These are phyloP conservation scores for Hortiboletus campestris DNA, from an alignment of 768 basidiomycete species.

Conservation along the genomic window DNA sequence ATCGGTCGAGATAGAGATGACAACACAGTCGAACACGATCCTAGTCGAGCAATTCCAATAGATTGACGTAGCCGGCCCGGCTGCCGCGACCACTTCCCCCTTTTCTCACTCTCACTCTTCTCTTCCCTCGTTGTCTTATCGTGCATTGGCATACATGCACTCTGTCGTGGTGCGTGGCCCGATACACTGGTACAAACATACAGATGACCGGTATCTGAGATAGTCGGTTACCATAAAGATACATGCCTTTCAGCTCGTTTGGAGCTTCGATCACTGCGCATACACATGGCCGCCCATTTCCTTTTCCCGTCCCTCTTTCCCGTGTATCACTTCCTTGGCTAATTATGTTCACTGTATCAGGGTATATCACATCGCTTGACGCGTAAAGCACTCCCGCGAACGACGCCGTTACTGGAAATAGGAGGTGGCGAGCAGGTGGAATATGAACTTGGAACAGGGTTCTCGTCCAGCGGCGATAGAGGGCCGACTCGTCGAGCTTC, in stretches of 20 bases:
- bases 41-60: too few relatives aligned
- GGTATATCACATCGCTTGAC: not conserved
- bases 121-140: constrained; percentile 1
- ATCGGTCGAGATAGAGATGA: not conserved
- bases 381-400: not conserved
- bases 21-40: not conserved
- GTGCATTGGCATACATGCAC: too few relatives aligned
- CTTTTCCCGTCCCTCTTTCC: not conserved
- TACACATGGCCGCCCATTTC: constrained; percentile 3
- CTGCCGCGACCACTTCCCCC: too few relatives aligned
- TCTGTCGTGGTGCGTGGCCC: not conserved
- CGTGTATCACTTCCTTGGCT: not conserved
- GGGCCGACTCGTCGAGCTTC: constrained; percentile 1
- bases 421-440: constrained; percentile 2
- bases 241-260: not conserved
- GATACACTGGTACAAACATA: not conserved
- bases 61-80: too few relatives aligned
- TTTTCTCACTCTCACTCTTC: too few relatives aligned
- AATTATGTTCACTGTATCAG: constrained; percentile 11
- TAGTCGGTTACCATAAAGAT: not conserved
- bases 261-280: constrained; percentile 1
- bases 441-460: constrained; percentile 6
- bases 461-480: constrained; percentile 13
- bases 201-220: not conserved
- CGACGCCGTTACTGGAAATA: constrained; percentile 14